A percentile compares a stretch with the other conserved stretches of the same genome.
These are phyloP conservation scores for Agaricus blazei DNA, from an alignment of 768 basidiomycete species.

Conservation along the genomic window DNA sequence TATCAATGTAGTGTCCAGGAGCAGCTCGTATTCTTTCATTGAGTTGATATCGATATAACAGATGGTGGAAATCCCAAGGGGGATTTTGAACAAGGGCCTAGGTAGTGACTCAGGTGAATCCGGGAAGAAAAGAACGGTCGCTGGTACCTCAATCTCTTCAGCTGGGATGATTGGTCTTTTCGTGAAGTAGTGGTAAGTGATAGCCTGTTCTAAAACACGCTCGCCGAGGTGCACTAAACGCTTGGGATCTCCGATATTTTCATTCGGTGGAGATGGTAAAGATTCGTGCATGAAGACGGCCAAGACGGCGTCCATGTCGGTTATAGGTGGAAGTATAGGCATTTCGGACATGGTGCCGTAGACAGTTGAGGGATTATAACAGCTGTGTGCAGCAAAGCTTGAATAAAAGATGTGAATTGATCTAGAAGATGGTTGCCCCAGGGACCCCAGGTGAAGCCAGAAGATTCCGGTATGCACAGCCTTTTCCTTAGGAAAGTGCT, in stretches of 20 bases:
- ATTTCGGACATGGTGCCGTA: conserved; percentile 18
- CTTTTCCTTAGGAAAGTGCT: too few species aligned
- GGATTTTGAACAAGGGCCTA: not conserved
- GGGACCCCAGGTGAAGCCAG: not conserved
- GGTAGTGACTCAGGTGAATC: not conserved
- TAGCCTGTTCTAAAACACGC: conserved; percentile 44
- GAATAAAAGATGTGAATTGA: not conserved
- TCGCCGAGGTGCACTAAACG: conserved; percentile 57
- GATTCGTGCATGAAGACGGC: conserved; percentile 53
- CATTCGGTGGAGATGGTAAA: conserved; percentile 26
- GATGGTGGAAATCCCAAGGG: not conserved
- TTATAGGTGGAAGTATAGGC: conserved; percentile 51
- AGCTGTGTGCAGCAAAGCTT: not conserved
- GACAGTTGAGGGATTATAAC: not conserved
- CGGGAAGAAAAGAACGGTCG: conserved; percentile 9
- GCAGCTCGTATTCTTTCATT: conserved; percentile 48
- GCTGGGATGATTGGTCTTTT: conserved; percentile 38
- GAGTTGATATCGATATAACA: conserved; percentile 36
- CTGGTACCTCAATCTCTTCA: conserved; percentile 36
- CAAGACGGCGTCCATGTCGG: conserved; percentile 47
- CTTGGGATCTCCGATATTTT: conserved; percentile 53
- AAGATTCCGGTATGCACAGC: not conserved
- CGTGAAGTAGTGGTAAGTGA: conserved; percentile 45
- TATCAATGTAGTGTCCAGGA: conserved; percentile 23
- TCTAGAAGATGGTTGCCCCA: not conserved